Evolutionary conservation across 164 flowering plant species (phyloP).

Genomic region (Annona cherimola): DNA sequence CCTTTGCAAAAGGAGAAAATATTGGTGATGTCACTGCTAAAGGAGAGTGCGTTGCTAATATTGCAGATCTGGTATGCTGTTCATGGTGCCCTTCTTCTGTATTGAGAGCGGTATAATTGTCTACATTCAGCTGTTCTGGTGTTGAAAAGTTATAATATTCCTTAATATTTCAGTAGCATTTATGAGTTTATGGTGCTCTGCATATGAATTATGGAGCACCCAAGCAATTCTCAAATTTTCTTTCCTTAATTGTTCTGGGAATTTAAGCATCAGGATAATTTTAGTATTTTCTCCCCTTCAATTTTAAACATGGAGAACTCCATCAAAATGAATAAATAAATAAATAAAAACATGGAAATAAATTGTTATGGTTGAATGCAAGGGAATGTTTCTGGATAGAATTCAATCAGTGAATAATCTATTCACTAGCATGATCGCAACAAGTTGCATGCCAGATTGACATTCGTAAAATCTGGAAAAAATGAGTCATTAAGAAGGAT

Average conservation of each 20-base stretch:
- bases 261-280: background rate
- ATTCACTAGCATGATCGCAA: no score
- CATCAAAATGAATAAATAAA: no score
- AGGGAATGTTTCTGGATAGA: no score
- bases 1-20: constrained; percentile 98
- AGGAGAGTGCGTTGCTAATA: constrained; percentile 97
- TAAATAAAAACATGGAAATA: no score
- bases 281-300: no score
- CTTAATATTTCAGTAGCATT: background rate
- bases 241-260: background rate
- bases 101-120: background rate
- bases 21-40: constrained; percentile 99
- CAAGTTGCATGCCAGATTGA: no score
- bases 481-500: no score
- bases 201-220: background rate
- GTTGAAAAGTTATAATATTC: background rate
- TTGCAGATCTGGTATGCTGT: constrained; percentile 86
- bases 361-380: no score
- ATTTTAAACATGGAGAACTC: no score
- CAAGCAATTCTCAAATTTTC: background rate
- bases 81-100: background rate
- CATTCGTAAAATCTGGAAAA: no score
- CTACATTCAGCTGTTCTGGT: background rate
- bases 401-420: no score
- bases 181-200: background rate